Percentiles rank a stretch among this genome's conserved stretches.
Evolutionary conservation across 306 rosid genomes (phyloP).

Genomic region (Dicorynia guianensis): DNA sequence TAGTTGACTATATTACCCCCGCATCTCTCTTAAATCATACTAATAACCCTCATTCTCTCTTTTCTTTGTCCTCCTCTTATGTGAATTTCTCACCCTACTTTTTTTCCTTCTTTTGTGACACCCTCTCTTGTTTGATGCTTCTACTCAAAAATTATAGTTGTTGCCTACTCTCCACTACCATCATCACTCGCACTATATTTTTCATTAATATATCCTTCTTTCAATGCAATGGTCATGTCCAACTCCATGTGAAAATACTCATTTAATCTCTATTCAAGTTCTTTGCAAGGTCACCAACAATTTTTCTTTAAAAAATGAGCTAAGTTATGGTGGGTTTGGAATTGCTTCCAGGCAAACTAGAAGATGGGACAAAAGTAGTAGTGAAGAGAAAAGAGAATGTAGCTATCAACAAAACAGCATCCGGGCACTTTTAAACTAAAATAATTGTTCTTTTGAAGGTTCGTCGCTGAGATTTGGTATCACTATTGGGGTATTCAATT

Average conservation of each 20-base stretch:
- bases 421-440: constrained; percentile 79
- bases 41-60: too few species aligned
- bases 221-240: too few species aligned
- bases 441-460: constrained; percentile 82
- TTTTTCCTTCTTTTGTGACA: too few species aligned
- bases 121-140: too few species aligned
- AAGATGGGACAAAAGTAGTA: constrained; percentile 73
- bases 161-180: too few species aligned
- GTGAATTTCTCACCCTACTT: too few species aligned
- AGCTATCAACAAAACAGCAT: constrained; percentile 58
- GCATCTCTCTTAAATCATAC: too few species aligned
- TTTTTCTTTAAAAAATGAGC: constrained; percentile 71
- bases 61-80: too few species aligned
- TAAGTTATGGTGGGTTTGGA: constrained; percentile 91
- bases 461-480: constrained; percentile 81
- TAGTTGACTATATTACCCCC: too few species aligned
- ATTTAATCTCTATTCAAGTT: constrained; percentile 64
- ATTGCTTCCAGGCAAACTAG: constrained; percentile 82
- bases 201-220: too few species aligned
- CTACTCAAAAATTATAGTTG: too few species aligned
- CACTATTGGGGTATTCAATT: constrained; percentile 70
- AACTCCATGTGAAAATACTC: constrained; percentile 56
- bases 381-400: constrained; percentile 90
- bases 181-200: too few species aligned
- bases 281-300: constrained; percentile 69